These are phyloP conservation scores for Bremia lactucae DNA, from an alignment of 352 stramenopile species.

Conservation along the genomic window DNA sequence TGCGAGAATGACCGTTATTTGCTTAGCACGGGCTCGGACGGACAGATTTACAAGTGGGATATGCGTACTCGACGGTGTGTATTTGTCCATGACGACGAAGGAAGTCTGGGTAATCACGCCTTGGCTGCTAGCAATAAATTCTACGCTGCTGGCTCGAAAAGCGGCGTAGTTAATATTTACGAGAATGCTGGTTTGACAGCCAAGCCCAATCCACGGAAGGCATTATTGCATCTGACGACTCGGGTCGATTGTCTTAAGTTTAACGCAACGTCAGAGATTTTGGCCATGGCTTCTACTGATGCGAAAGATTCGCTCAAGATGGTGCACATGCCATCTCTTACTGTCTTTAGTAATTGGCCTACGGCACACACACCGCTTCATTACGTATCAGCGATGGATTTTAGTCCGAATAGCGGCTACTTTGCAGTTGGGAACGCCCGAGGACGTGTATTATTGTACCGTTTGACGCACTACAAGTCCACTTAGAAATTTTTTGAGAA, in stretches of 20 bases:
- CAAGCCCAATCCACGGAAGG: conserved; percentile 77
- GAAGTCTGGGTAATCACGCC: conserved; percentile 76
- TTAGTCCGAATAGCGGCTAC: conserved; percentile 90
- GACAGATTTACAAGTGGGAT: conserved; percentile 95
- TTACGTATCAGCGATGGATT: conserved; percentile 94
- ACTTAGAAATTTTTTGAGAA: conserved; percentile 53
- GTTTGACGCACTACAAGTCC: conserved; percentile 89
- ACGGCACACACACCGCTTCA: conserved; percentile 92
- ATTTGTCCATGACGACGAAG: conserved; percentile 75
- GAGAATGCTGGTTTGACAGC: conserved; percentile 48
- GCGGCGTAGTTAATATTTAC: conserved; percentile 97
- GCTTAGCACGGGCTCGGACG: conserved; percentile 90
- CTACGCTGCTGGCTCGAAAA: conserved; percentile 90
- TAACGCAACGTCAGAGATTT: conserved; percentile 89
- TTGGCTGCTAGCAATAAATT: conserved; percentile 67
- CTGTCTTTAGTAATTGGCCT: conserved; percentile 97
- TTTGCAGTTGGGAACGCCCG: conserved; percentile 95
- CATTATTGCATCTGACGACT: conserved; percentile 96
- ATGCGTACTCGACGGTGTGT: conserved; percentile 79
- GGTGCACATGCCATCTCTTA: conserved; percentile 89
- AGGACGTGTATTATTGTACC: conserved; percentile 94
- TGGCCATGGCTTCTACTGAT: conserved; percentile 88
- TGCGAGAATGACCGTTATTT: conserved; percentile 88
- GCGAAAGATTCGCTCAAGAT: conserved; percentile 92
- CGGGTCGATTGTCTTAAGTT: conserved; percentile 85